These are phyloP conservation scores for Colletotrichum trifolii DNA, from an alignment of 2,329 filamentous ascomycete genomes.

Conservation along the genomic window DNA sequence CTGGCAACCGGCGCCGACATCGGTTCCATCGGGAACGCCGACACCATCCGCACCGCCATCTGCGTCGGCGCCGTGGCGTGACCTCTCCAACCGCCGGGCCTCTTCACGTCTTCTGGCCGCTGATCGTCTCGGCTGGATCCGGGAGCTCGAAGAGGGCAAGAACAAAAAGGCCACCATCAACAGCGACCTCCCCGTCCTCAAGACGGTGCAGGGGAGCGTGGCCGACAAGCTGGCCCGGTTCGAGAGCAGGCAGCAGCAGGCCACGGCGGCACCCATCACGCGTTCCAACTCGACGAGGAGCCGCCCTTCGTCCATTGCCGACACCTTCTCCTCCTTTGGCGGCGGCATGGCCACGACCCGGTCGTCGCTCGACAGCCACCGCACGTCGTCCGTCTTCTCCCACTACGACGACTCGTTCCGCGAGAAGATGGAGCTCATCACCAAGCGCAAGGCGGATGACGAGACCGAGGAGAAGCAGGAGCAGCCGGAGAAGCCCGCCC, in stretches of 20 bases:
- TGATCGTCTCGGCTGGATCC: slow-evolving; percentile 32
- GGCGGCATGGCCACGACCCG: slow-evolving; percentile 20
- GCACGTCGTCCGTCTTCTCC: slow-evolving; percentile 32
- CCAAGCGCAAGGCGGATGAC: slow-evolving; percentile 14
- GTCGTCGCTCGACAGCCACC: slow-evolving; percentile 28
- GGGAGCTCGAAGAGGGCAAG: slow-evolving; percentile 24
- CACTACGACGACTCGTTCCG: slow-evolving; percentile 33
- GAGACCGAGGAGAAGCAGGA: slow-evolving; percentile 3
- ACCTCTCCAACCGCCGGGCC: not conserved
- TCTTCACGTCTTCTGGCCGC: slow-evolving; percentile 19
- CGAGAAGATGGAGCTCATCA: slow-evolving; percentile 32
- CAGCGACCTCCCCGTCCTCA: slow-evolving; percentile 26
- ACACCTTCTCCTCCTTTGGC: slow-evolving; percentile 26
- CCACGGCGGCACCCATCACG: slow-evolving; percentile 5
- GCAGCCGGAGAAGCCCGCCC: not conserved
- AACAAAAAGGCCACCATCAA: slow-evolving; percentile 15
- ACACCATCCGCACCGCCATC: slow-evolving; percentile 14
- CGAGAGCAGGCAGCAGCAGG: slow-evolving; percentile 22
- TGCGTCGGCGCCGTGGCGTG: slow-evolving; percentile 24
- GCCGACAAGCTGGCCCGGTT: slow-evolving; percentile 30
- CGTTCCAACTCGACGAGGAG: slow-evolving; percentile 30
- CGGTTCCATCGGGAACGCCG: slow-evolving; percentile 6
- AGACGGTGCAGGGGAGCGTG: slow-evolving; percentile 27
- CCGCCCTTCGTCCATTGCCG: slow-evolving; percentile 20
- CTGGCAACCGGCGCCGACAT: slow-evolving; percentile 24